Evolutionary conservation across 2,329 filamentous ascomycete species (phyloP), one percentile per base, ranked within the genome.

Genomic region (Alternaria burnsii): DNA sequence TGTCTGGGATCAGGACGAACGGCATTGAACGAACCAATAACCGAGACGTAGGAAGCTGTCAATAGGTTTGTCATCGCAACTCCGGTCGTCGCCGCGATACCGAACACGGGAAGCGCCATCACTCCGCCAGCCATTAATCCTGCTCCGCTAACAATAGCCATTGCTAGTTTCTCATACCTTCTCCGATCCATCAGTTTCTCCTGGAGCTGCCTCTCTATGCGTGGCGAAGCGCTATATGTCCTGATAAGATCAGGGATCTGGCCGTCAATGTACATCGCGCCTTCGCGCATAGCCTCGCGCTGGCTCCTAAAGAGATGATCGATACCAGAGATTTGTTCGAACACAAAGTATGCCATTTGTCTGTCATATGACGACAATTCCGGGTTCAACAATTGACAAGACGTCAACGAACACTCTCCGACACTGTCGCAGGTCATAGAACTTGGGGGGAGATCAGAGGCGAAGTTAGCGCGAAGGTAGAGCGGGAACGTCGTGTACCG

Each of bases 341-440:
- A 62, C 2, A 62, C 30, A 16, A 30, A 57, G n/a, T 51, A 55
- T 20, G 50, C 50, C 54, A 55, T 58, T 30, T 62, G 55, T 14
- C n/a, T 48, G 4, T 55, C 55, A 7, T 62, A 28, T 16, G 10
- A 9, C 20, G 59, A 30, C 5, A 51, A 34, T 5, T 54, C 26
- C 2, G 36, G 14, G 8, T 47, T 41, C 16, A 59, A 18, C 20
- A 48, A 12, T 22, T 16, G 16, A 11, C 50, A 59, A 9, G 28
- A 44, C 16, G 36, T 20, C 5, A 46, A 32, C 12, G 30, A 32
- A 28, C 53, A 58, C 11, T 42, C 14, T 38, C 58, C 53, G 7
- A 48, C 26, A 2, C 34, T 38, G 38, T 61, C 58, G 54, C 58
- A 61, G 20, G 38, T 50, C 8, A 47, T 1, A 1, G 47, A 41